Percentiles rank a stretch among this genome's conserved stretches.
These are phyloP conservation scores for Cryphonectria naterciae DNA, from an alignment of 2,329 filamentous ascomycete species.

Conservation along the genomic window DNA sequence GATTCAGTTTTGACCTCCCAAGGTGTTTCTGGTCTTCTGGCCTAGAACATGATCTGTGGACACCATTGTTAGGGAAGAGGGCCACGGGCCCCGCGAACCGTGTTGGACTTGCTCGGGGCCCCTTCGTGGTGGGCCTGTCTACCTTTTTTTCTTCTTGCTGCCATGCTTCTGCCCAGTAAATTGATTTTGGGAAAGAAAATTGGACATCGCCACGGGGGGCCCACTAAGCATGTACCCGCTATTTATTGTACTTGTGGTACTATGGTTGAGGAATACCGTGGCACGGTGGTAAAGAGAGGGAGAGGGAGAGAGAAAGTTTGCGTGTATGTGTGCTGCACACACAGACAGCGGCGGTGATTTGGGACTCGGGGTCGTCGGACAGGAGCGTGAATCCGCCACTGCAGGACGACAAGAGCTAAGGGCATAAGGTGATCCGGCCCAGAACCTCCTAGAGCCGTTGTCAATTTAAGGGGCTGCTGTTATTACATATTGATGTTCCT, in stretches of 20 bases:
- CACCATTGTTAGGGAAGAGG: not conserved
- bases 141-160: not conserved
- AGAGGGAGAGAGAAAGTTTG: no score
- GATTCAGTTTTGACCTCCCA: not conserved
- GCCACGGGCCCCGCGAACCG: not conserved
- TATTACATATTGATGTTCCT: not conserved
- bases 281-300: no score
- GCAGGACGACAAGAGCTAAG: not conserved
- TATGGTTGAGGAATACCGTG: not conserved
- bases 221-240: not conserved
- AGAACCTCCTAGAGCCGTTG: not conserved
- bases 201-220: not conserved
- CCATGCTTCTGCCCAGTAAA: not conserved
- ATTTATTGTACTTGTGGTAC: not conserved
- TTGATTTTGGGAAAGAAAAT: slow-evolving; percentile 5
- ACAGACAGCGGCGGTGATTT: not conserved
- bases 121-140: not conserved
- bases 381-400: not conserved
- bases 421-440: not conserved
- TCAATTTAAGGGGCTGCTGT: not conserved
- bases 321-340: not conserved
- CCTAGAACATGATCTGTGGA: slow-evolving; percentile 12
- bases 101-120: not conserved
- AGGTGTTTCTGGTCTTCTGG: not conserved
- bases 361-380: not conserved